These are phyloP conservation scores for Rutstroemia sydowiana DNA, from an alignment of 2,329 filamentous ascomycete genomes.

Conservation along the genomic window DNA sequence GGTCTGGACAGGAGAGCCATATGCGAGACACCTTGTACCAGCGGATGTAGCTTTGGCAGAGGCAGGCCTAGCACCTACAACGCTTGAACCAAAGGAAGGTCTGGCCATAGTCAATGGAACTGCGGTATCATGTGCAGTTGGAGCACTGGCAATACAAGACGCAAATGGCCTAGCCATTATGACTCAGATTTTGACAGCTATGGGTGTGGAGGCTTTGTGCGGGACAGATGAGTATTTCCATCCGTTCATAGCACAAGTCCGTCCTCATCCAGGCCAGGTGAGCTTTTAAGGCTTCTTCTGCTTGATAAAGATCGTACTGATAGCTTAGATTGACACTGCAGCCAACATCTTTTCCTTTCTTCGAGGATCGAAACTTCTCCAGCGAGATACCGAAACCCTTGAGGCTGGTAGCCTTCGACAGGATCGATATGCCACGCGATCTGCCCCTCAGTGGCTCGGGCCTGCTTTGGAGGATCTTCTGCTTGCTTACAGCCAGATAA, in stretches of 20 bases:
- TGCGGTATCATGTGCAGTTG: slow-evolving; percentile 37
- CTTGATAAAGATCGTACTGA: no score
- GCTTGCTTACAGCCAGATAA: slow-evolving; percentile 48
- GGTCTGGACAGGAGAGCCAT: no score
- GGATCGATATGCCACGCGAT: slow-evolving; percentile 59
- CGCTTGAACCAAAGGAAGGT: slow-evolving; percentile 42
- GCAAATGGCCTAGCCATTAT: slow-evolving; percentile 45
- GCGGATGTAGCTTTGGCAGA: background rate
- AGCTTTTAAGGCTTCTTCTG: no score
- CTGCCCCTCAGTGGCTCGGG: slow-evolving; percentile 57
- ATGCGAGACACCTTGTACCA: no score
- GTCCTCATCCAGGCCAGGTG: slow-evolving; percentile 50
- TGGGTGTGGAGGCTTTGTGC: slow-evolving; percentile 50
- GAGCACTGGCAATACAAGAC: slow-evolving; percentile 42
- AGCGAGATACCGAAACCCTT: background rate
- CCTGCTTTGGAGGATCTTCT: slow-evolving; percentile 57
- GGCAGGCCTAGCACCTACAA: slow-evolving; percentile 22
- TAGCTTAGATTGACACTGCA: slow-evolving; percentile 47
- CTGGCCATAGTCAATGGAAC: slow-evolving; percentile 46
- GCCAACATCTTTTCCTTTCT: slow-evolving; percentile 47
- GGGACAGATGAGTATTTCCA: slow-evolving; percentile 50
- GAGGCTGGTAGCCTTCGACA: slow-evolving; percentile 34
- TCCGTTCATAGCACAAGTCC: slow-evolving; percentile 48
- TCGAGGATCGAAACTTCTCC: slow-evolving; percentile 38
- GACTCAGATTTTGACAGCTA: slow-evolving; percentile 51